Conservation (phyloP, 1,284 basidiomycete species). For the Cerioporus squamosus region DNA sequence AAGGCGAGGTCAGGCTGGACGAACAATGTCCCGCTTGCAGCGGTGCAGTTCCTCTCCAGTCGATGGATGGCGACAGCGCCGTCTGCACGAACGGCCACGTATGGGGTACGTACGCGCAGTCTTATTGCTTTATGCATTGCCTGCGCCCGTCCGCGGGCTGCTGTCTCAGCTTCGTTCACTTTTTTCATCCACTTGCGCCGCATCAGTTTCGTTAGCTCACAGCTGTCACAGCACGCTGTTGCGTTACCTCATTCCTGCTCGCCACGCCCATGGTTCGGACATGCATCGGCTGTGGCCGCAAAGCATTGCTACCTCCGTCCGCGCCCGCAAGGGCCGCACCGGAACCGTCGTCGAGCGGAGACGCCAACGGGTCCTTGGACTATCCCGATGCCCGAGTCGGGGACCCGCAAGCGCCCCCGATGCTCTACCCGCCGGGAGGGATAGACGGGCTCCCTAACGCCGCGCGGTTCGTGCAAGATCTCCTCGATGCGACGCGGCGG, state of each 20-base stretch:
- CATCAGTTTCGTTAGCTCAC: slow-evolving; percentile 7
- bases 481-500: slow-evolving; percentile 63
- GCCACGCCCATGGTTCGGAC: slow-evolving; percentile 70
- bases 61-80: slow-evolving; percentile 54
- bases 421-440: background rate
- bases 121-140: background rate
- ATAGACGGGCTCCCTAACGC: slow-evolving; percentile 44
- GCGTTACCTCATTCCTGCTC: slow-evolving; percentile 72
- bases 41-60: slow-evolving; percentile 53
- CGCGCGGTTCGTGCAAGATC: slow-evolving; percentile 61
- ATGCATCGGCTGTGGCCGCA: slow-evolving; percentile 71
- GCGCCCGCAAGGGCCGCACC: slow-evolving; percentile 27
- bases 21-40: slow-evolving; percentile 75
- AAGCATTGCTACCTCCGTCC: slow-evolving; percentile 60
- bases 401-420: background rate
- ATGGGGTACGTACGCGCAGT: slow-evolving; percentile 53
- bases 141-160: background rate
- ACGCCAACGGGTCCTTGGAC: background rate
- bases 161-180: background rate
- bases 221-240: slow-evolving; percentile 60
- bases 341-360: background rate
- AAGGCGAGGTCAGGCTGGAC: slow-evolving; percentile 34
- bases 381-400: background rate
- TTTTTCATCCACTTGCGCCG: background rate
- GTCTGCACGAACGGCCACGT: slow-evolving; percentile 68